Evolutionary conservation across 345 rosid species (phyloP), one percentile per base, ranked within the genome.

Genomic region (Camelina laxa): DNA sequence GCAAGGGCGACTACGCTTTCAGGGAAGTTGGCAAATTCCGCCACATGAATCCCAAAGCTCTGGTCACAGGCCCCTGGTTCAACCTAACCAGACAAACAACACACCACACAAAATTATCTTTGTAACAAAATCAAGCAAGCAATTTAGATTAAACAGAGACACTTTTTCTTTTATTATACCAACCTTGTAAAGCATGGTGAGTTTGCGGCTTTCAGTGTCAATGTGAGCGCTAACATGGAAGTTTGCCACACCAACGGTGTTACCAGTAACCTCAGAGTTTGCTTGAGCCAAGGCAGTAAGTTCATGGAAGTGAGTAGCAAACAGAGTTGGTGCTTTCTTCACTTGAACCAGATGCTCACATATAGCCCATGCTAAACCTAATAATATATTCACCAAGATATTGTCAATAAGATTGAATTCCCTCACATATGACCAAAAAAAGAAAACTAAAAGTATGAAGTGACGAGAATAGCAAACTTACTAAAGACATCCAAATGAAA

Each of bases 301-400:
- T 77, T 95, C 99, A 67, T 92, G 99, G 80, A 95, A 95, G 87
- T 95, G 99, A 49, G 98, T 92, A 54, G 99, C 99, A 66, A 95
- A 95, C 72, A 95, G 71, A 10, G 97, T 87, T 14, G 99, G 98
- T 27, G 99, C 96, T 80, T 88, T 89, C 73, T 89, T 88, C 82
- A 79, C 96, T 82, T 89, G 87, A 70, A 90, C 87, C 69, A 95
- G 86, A 85, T 95, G 91, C 85, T 92, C 99, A n/a, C 99, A 95
- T 77, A 95, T 95, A 70, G 96, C 99, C 99, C 99, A 92, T 5
- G 99, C 99, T 70, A 92, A 83, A 82, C 97, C 98, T 94, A 85
- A 73, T 94, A 85, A 73, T 48, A 53, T 11, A 51, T 22, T 66
- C 44, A 73, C 49, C 73, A 73, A n/a, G 33, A 66, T 22, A 39